Evolutionary conservation across 495 filamentous ascomycete genomes (phyloP).

Genomic region (Patellaria atrata): DNA sequence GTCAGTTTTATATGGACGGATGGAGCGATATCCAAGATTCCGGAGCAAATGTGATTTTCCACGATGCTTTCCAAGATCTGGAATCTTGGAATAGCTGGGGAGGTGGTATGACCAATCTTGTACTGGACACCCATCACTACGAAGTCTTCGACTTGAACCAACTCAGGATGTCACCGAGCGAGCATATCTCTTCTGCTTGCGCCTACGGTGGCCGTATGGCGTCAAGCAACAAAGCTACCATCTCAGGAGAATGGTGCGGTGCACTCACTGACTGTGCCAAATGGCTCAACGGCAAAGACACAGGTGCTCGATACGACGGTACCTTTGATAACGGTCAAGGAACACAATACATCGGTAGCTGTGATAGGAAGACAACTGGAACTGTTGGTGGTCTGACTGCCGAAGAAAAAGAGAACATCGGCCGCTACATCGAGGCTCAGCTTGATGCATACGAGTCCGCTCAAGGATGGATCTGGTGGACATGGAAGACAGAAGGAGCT

Average conservation of each 20-base stretch:
- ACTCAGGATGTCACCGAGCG: conserved; percentile 18
- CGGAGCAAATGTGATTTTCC: conserved; percentile 26
- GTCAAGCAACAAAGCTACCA: conserved; percentile 35
- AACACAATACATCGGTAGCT: conserved; percentile 38
- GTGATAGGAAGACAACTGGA: conserved; percentile 42
- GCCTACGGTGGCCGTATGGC: conserved; percentile 27
- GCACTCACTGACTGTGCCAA: conserved; percentile 40
- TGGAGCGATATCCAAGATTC: conserved; percentile 27
- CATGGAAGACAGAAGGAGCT: conserved; percentile 71
- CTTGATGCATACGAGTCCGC: conserved; percentile 58
- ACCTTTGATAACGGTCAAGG: conserved; percentile 38
- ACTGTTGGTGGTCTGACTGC: conserved; percentile 36
- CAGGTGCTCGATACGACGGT: conserved; percentile 39
- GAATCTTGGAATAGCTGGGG: conserved; percentile 27
- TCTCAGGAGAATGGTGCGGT: conserved; percentile 57
- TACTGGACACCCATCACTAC: conserved; percentile 32
- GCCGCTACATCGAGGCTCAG: conserved; percentile 55
- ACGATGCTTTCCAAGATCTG: conserved; percentile 29
- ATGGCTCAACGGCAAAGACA: conserved; percentile 32
- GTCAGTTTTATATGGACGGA: conserved; percentile 30
- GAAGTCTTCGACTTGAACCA: conserved; percentile 25
- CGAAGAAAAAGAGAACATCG: conserved; percentile 42
- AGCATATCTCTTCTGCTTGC: conserved; percentile 26
- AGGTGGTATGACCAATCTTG: conserved; percentile 25
- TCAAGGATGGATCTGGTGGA: conserved; percentile 68